Evolutionary conservation across 352 stramenopile species (phyloP).

Genomic region (Chrysophaeum taylorii): DNA sequence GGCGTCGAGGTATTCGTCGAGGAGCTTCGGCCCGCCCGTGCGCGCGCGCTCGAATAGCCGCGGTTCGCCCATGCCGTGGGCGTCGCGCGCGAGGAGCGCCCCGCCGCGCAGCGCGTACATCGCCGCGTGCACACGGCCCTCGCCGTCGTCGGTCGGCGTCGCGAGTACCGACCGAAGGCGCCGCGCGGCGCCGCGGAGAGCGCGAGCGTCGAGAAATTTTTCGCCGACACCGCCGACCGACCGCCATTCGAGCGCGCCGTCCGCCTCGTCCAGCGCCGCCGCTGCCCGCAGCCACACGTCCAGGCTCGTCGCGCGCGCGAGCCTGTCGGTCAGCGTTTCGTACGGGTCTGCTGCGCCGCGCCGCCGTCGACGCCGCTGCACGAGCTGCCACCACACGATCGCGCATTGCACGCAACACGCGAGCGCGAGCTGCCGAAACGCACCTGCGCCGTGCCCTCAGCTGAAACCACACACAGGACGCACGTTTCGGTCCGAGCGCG

Average conservation of each 20-base stretch:
- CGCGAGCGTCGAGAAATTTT: background rate
- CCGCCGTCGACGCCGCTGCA: background rate
- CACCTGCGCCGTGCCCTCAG: no score
- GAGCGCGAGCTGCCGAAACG: background rate
- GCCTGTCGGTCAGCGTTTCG: background rate
- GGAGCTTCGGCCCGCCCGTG: background rate
- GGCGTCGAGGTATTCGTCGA: background rate
- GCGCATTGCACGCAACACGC: background rate
- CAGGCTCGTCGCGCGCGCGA: background rate
- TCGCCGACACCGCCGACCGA: background rate
- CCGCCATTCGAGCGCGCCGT: background rate
- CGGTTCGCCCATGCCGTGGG: background rate
- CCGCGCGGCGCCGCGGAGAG: background rate
- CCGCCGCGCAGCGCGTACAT: constrained; percentile 10
- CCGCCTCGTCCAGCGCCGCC: background rate
- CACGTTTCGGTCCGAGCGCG: background rate
- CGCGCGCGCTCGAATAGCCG: background rate
- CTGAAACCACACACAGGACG: no score
- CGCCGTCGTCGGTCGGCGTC: background rate
- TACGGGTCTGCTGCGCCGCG: background rate
- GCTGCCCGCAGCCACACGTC: background rate
- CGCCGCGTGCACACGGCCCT: background rate
- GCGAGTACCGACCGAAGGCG: background rate
- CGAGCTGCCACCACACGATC: background rate
- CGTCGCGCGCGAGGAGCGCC: background rate